Percentiles rank a stretch among this genome's conserved stretches.
Evolutionary conservation across 1,284 basidiomycete species (phyloP).

Genomic region (Afroboletus lepidellus): DNA sequence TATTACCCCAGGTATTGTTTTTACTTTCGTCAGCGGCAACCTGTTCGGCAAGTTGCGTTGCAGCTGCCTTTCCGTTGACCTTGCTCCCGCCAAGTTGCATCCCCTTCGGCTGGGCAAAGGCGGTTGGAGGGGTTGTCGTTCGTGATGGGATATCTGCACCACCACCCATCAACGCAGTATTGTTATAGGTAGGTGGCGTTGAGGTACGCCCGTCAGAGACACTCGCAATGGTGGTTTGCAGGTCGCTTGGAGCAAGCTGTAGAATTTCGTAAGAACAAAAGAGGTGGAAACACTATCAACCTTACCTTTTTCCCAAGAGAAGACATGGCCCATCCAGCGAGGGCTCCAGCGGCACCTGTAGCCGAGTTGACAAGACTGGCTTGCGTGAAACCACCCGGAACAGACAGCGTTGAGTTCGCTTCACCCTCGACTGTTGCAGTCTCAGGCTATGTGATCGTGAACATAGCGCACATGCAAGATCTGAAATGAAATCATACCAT

Average conservation of each 20-base stretch:
- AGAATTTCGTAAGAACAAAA: neutral
- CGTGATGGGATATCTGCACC: conserved; percentile 11
- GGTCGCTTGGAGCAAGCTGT: conserved; percentile 68
- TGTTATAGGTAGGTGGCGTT: conserved; percentile 32
- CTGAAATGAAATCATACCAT: conserved; percentile 61
- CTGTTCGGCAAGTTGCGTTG: conserved; percentile 59
- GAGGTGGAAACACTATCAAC: neutral
- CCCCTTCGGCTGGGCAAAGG: conserved; percentile 43
- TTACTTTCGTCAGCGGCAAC: conserved; percentile 47
- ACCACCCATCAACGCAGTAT: conserved; percentile 11
- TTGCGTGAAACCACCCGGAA: conserved; percentile 41
- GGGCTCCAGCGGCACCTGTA: conserved; percentile 83
- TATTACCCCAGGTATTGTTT: conserved; percentile 64
- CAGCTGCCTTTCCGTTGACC: conserved; percentile 38
- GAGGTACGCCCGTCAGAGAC: conserved; percentile 41
- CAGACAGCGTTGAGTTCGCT: conserved; percentile 33
- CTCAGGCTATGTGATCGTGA: conserved; percentile 56
- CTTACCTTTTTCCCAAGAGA: conserved; percentile 76
- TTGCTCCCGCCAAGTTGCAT: conserved; percentile 72
- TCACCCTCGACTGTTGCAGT: conserved; percentile 47
- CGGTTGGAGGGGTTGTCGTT: conserved; percentile 9
- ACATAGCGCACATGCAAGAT: neutral
- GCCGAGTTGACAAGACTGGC: conserved; percentile 77
- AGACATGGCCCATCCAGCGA: conserved; percentile 94
- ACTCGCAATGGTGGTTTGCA: conserved; percentile 61